Evolutionary conservation across 129 eudicot genomes (phyloP).

Genomic region (Chrysanthemum lavandulifolium): DNA sequence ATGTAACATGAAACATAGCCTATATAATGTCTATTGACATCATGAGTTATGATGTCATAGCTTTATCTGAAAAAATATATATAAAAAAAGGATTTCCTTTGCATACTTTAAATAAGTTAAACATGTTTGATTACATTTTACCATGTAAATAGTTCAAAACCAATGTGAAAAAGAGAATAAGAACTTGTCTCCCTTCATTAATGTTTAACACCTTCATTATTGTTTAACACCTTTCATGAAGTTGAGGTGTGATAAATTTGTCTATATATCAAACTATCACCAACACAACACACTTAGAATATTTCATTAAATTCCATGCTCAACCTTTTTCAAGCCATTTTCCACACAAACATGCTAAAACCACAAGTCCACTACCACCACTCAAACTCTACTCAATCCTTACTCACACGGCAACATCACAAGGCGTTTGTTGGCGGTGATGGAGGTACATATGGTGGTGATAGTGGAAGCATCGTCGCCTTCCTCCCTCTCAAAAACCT

Average conservation of each 20-base stretch:
- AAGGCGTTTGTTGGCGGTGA: constrained; percentile 25
- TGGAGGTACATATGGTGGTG: neutral
- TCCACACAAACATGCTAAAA: constrained; percentile 16
- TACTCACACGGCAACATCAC: constrained; percentile 1
- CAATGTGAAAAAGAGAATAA: no score
- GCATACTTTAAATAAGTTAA: no score
- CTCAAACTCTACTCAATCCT: constrained; percentile 29
- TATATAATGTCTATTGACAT: no score
- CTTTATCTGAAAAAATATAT: no score
- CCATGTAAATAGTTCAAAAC: no score
- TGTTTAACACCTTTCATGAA: no score
- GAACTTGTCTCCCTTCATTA: no score
- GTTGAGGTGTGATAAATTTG: neutral
- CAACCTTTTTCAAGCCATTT: neutral
- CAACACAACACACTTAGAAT: neutral
- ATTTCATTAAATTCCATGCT: neutral
- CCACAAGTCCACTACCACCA: constrained; percentile 14
- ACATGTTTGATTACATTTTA: no score
- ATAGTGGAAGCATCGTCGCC: neutral
- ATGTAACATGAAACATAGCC: no score
- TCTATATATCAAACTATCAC: constrained; percentile 1
- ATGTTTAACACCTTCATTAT: no score
- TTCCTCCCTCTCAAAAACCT: neutral
- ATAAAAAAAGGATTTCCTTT: no score
- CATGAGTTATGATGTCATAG: no score